phyloP scores from a whole-genome alignment of 768 basidiomycete species.

The Lactifluus volemus region DNA sequence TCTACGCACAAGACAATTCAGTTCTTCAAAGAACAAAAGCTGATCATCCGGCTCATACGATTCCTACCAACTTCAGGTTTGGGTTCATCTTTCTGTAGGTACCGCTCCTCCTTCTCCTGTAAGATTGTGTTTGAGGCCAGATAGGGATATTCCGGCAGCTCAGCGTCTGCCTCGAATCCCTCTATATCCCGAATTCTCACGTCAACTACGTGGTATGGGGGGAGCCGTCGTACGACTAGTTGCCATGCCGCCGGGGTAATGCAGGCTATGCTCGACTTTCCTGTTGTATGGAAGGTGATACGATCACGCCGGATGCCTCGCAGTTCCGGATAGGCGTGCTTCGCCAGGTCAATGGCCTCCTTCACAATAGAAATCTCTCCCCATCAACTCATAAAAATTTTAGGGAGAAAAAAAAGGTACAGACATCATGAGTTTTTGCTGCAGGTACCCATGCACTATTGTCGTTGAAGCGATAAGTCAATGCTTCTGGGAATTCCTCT shows the following conservation, averaged over 20 bases:
- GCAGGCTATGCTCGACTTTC: constrained; percentile 16
- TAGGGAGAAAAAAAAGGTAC: neutral
- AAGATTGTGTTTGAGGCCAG: neutral
- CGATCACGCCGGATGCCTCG: constrained; percentile 9
- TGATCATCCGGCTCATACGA: constrained; percentile 11
- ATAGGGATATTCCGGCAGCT: constrained; percentile 8
- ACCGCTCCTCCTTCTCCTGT: constrained; percentile 3
- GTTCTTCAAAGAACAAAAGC: constrained; percentile 4
- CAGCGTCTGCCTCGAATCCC: neutral
- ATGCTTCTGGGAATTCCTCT: constrained; percentile 13
- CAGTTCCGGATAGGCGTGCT: constrained; percentile 12
- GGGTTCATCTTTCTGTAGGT: neutral
- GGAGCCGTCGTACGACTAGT: constrained; percentile 15
- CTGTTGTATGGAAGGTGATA: constrained; percentile 16
- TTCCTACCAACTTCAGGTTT: neutral
- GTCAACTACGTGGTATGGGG: constrained; percentile 16
- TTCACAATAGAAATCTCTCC: neutral
- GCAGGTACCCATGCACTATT: constrained; percentile 16
- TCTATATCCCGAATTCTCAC: constrained; percentile 12
- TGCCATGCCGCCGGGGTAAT: constrained; percentile 18
- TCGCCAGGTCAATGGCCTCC: constrained; percentile 15
- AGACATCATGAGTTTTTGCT: constrained; percentile 1
- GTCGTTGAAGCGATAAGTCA: constrained; percentile 17
- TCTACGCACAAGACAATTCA: neutral
- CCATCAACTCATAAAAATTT: neutral